phyloP scores from a whole-genome alignment of 2,329 filamentous ascomycete species.

The Botrytis squamosa region DNA sequence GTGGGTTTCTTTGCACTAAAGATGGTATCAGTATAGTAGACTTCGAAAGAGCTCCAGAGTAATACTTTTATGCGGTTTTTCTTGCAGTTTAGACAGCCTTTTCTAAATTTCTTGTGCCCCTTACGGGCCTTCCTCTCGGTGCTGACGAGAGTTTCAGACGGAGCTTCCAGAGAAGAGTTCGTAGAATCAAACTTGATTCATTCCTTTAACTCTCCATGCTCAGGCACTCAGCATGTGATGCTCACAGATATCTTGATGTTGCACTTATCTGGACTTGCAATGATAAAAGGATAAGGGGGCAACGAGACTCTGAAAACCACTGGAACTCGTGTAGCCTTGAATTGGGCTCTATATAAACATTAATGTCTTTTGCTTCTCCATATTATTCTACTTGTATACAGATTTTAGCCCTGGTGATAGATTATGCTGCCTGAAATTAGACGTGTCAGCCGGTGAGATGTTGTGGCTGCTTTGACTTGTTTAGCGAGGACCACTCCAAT shows the following conservation, averaged over 20 bases:
- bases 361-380: background rate
- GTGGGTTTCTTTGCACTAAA: background rate
- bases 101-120: background rate
- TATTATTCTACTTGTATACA: rapidly evolving
- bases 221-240: rapidly evolving
- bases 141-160: background rate
- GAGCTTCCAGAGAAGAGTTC: background rate
- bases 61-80: background rate
- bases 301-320: background rate
- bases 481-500: background rate
- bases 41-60: rapidly evolving
- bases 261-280: background rate
- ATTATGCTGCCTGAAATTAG: background rate
- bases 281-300: background rate
- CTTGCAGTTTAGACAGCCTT: background rate
- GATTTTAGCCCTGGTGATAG: background rate
- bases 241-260: background rate
- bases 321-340: background rate
- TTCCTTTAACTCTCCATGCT: background rate
- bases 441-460: background rate
- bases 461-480: background rate
- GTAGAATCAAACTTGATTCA: background rate
- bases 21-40: background rate
- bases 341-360: background rate
- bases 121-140: background rate